Conservation (phyloP, 2,329 filamentous ascomycete species). For the Colletotrichum ledebouriae region DNA sequence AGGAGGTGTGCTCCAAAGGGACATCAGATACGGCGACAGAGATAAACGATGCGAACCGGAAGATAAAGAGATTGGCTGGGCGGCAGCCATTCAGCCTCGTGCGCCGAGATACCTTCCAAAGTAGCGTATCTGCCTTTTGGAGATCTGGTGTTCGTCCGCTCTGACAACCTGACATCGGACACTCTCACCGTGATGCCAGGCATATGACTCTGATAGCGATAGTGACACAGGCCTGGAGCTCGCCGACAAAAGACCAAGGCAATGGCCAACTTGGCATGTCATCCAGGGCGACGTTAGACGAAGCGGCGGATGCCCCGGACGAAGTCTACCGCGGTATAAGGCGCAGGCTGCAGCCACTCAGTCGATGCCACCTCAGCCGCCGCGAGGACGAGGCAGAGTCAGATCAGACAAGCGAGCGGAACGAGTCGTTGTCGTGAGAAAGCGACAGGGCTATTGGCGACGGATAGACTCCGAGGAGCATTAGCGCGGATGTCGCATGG, state of each 20-base stretch:
- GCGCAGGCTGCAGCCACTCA: constrained; percentile 22
- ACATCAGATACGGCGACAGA: constrained; percentile 30
- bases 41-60: constrained; percentile 18
- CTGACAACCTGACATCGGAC: neutral
- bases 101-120: constrained; percentile 18
- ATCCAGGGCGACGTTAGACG: constrained; percentile 18
- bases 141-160: constrained; percentile 1
- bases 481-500: constrained; percentile 34
- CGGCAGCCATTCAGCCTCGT: constrained; percentile 12
- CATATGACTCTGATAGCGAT: constrained; percentile 12
- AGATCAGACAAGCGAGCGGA: constrained; percentile 22
- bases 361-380: constrained; percentile 31
- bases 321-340: constrained; percentile 22
- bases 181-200: neutral
- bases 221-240: constrained; percentile 17
- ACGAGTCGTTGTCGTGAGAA: constrained; percentile 19
- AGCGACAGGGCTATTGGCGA: constrained; percentile 18
- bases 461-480: constrained; percentile 26
- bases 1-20: constrained; percentile 14
- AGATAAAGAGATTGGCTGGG: constrained; percentile 19
- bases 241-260: constrained; percentile 17
- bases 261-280: constrained; percentile 22
- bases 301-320: constrained; percentile 33
- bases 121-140: constrained; percentile 3
- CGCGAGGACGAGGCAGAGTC: constrained; percentile 9